These are phyloP conservation scores for Chlamydomonas incerta DNA, from an alignment of 139 green algal genomes.

Conservation along the genomic window DNA sequence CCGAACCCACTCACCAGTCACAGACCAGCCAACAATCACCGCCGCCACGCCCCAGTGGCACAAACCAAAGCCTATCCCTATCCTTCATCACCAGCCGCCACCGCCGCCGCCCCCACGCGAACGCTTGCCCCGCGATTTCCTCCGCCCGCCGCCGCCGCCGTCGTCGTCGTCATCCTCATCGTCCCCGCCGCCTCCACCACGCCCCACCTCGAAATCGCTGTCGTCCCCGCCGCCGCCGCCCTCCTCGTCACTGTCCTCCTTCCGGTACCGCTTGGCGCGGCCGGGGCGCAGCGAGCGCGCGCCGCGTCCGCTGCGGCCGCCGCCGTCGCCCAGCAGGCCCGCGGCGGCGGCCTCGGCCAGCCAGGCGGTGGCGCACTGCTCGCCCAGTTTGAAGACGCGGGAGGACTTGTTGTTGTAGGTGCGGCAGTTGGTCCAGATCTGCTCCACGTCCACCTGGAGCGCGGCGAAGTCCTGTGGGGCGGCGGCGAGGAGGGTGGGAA, in stretches of 20 bases:
- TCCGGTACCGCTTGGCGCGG: neutral
- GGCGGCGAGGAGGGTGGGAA: neutral
- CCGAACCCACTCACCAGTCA: too few relatives aligned
- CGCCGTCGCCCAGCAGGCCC: neutral
- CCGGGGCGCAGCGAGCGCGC: too few relatives aligned
- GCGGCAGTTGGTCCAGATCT: constrained; percentile 67
- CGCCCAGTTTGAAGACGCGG: constrained; percentile 17
- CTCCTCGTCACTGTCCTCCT: neutral
- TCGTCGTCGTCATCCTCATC: neutral
- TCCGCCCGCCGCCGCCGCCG: too few relatives aligned
- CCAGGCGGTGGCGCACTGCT: constrained; percentile 2
- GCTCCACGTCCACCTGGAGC: constrained; percentile 58
- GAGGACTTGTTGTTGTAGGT: constrained; percentile 55
- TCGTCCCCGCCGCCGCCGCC: too few relatives aligned
- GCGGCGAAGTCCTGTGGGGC: constrained; percentile 8
- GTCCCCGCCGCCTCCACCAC: neutral
- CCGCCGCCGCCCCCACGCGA: too few relatives aligned
- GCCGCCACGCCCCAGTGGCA: too few relatives aligned
- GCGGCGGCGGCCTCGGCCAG: neutral
- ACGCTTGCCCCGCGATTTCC: too few relatives aligned
- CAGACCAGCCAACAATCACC: too few relatives aligned
- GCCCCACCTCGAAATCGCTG: neutral
- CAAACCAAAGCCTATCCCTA: too few relatives aligned
- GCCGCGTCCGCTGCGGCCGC: too few relatives aligned
- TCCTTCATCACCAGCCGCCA: too few relatives aligned